Percentiles rank a stretch among this genome's conserved stretches.
These are phyloP conservation scores for Aegilops tauschii DNA, from an alignment of 176 grass and related monocot species.

Conservation along the genomic window DNA sequence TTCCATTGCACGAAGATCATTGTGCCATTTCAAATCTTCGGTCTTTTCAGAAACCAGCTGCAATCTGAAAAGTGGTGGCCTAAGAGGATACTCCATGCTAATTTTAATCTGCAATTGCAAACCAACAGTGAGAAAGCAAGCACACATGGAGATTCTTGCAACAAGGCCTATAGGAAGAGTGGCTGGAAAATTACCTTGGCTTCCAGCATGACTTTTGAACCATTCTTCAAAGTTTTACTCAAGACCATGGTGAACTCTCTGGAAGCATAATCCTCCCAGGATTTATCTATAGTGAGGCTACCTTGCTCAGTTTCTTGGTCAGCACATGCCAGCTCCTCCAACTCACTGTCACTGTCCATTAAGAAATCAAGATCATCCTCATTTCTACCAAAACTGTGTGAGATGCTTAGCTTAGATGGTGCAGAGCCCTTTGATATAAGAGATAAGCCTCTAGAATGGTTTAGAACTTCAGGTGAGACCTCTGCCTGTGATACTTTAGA, in stretches of 20 bases:
- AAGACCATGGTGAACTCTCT: constrained; percentile 76
- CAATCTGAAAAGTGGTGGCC: constrained; percentile 74
- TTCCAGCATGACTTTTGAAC: constrained; percentile 63
- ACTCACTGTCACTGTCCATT: constrained; percentile 78
- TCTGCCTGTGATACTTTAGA: constrained; percentile 29
- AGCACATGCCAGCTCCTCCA: constrained; percentile 46
- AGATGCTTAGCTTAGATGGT: constrained; percentile 58
- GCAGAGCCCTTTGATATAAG: constrained; percentile 79
- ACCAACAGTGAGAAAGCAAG: neutral
- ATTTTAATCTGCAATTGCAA: constrained; percentile 68
- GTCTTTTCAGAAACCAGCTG: constrained; percentile 37
- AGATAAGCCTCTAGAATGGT: constrained; percentile 81
- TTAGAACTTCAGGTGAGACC: constrained; percentile 47
- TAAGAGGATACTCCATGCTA: constrained; percentile 91
- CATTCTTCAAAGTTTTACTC: constrained; percentile 52
- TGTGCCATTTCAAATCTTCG: constrained; percentile 63
- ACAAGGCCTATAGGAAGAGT: neutral
- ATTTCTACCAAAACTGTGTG: constrained; percentile 54
- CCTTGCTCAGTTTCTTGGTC: constrained; percentile 53
- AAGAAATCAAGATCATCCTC: constrained; percentile 76
- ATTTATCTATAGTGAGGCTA: constrained; percentile 26
- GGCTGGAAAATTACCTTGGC: constrained; percentile 60
- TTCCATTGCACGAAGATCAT: constrained; percentile 91
- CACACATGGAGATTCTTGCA: neutral
- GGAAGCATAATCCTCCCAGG: constrained; percentile 79